A percentile compares a stretch with the other conserved stretches of the same genome.
Evolutionary conservation across 2,329 filamentous ascomycete species (phyloP).

Genomic region (Botrytis sinoallii): DNA sequence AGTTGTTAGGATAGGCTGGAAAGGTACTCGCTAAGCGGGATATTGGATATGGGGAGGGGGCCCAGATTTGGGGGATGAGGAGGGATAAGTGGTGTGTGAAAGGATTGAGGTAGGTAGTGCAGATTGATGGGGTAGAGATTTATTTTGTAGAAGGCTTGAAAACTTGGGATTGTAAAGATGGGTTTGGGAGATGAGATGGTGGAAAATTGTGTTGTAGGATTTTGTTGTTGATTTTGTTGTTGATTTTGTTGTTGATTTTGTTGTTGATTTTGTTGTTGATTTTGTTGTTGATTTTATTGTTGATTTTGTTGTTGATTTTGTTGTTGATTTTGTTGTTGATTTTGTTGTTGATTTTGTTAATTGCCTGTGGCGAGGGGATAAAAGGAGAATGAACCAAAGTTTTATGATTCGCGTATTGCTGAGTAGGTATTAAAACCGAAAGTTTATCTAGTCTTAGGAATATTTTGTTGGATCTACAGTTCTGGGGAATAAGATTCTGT

Average conservation of each 20-base stretch:
- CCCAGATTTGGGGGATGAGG: background rate
- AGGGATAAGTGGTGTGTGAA: background rate
- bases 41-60: background rate
- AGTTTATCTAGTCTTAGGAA: no score
- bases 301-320: background rate
- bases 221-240: background rate
- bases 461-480: no score
- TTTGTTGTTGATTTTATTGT: no score
- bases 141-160: background rate
- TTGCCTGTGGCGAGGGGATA: no score
- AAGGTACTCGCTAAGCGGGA: background rate
- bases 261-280: background rate
- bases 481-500: background rate
- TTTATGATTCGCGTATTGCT: no score
- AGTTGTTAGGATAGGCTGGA: background rate
- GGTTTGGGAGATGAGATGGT: background rate
- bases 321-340: background rate
- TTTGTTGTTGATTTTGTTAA: background rate
- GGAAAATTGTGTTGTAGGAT: background rate
- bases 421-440: no score
- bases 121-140: background rate
- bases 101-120: background rate
- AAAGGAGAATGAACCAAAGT: no score
- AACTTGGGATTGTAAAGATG: background rate
- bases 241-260: background rate